phyloP scores from a whole-genome alignment of 75 land plant genomes.

The Picea sitchensis region DNA sequence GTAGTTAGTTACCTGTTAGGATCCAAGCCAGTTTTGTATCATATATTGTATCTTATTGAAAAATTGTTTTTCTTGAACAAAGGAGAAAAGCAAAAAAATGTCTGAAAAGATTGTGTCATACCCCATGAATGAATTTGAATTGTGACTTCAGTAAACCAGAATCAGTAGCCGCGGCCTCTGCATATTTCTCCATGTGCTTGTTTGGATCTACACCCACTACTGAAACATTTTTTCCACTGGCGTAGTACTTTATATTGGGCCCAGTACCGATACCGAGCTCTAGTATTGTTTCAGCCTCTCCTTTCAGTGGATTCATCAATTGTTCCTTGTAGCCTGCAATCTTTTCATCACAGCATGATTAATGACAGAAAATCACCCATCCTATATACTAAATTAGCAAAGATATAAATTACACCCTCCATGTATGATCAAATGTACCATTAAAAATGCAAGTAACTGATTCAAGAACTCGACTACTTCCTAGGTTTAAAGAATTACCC shows the following conservation, averaged over 20 bases:
- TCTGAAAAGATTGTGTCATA: constrained; percentile 19
- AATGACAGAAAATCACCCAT: not conserved
- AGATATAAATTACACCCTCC: not conserved
- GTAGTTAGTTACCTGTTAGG: too few species aligned
- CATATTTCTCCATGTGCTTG: constrained; percentile 80
- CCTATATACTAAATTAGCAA: not conserved
- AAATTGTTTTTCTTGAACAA: not conserved
- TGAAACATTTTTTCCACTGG: constrained; percentile 19
- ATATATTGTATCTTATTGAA: not conserved
- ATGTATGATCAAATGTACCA: not conserved
- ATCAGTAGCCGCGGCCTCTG: constrained; percentile 50
- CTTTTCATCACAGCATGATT: constrained; percentile 21
- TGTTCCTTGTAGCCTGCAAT: constrained; percentile 61
- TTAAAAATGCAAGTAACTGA: not conserved
- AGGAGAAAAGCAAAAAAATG: not conserved
- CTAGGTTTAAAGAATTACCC: not conserved
- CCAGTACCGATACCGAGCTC: constrained; percentile 91
- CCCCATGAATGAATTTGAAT: constrained; percentile 68
- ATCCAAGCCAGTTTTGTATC: not conserved
- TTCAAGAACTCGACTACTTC: not conserved
- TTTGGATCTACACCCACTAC: constrained; percentile 84
- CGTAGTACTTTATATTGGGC: constrained; percentile 75
- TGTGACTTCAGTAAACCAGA: constrained; percentile 51
- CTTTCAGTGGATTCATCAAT: constrained; percentile 50
- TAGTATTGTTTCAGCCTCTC: constrained; percentile 46